Evolutionary conservation across 768 basidiomycete genomes (phyloP).

Genomic region (Neoboletus brunneissimus): DNA sequence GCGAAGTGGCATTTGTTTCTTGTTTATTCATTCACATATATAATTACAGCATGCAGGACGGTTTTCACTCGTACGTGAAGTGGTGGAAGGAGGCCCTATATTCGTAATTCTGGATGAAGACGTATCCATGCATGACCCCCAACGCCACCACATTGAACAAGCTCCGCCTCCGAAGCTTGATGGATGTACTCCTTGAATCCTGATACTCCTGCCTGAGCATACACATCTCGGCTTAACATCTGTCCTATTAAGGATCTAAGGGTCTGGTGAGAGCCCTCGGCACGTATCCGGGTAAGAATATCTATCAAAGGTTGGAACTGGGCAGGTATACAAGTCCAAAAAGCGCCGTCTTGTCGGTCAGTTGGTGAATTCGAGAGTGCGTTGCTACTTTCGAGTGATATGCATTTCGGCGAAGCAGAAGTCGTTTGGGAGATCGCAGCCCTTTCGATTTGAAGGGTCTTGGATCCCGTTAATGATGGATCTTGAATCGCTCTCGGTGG

Average conservation of each 20-base stretch:
- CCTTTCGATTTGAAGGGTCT: conserved; percentile 7
- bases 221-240: conserved; percentile 33
- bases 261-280: conserved; percentile 32
- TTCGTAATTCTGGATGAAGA: conserved; percentile 24
- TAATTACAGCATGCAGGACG: conserved; percentile 12
- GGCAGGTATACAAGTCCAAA: conserved; percentile 5
- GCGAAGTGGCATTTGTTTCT: conserved; percentile 3
- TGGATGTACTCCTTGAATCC: conserved; percentile 42
- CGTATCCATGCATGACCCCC: conserved; percentile 38
- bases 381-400: background rate
- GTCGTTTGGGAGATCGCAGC: background rate
- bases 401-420: background rate
- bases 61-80: conserved; percentile 8
- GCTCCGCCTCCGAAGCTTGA: conserved; percentile 37
- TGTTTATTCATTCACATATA: conserved; percentile 18
- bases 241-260: conserved; percentile 39
- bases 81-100: conserved; percentile 6
- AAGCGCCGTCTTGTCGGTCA: background rate
- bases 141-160: conserved; percentile 41
- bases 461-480: conserved; percentile 8
- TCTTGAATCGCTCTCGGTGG: conserved; percentile 6
- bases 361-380: background rate
- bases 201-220: conserved; percentile 39
- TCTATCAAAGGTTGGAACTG: conserved; percentile 33
- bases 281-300: conserved; percentile 30